Conservation (phyloP, 495 filamentous ascomycete species). For the Pyrenopolyporus hunteri region DNA sequence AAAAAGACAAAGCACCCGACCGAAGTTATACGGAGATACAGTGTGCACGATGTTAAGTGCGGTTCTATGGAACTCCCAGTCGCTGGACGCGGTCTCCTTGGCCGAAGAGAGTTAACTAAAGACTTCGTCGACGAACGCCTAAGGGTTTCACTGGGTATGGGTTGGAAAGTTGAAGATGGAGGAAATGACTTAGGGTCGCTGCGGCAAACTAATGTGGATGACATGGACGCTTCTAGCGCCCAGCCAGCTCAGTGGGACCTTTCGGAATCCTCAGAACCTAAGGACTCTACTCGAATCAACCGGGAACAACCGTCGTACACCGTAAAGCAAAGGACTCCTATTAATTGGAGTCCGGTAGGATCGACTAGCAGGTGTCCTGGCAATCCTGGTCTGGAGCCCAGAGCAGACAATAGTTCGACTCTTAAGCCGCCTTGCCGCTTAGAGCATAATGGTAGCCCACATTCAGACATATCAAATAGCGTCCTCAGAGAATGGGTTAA, state of each 20-base stretch:
- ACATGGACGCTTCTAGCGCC: not conserved
- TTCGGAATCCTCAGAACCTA: not conserved
- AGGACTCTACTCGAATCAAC: not conserved
- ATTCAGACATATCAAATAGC: slow-evolving; percentile 34
- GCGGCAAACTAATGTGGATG: not conserved
- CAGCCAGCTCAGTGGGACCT: not conserved
- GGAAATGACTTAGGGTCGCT: not conserved
- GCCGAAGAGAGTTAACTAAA: not conserved
- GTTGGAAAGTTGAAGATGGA: not conserved
- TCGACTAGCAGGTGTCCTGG: too few relatives aligned
- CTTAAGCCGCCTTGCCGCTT: slow-evolving; percentile 18
- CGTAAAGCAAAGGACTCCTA: too few relatives aligned
- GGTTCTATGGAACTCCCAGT: not conserved
- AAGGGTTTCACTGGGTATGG: not conserved
- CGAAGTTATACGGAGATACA: slow-evolving; percentile 20
- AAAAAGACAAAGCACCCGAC: slow-evolving; percentile 36
- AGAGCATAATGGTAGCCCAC: slow-evolving; percentile 11
- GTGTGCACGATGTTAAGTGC: not conserved
- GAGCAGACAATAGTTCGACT: slow-evolving; percentile 5
- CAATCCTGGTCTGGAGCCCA: not conserved
- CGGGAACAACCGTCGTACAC: too few relatives aligned
- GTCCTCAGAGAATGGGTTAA: slow-evolving; percentile 42
- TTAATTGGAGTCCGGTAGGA: too few relatives aligned
- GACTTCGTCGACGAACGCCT: not conserved
- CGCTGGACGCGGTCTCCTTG: not conserved